These are phyloP conservation scores for Pythium apleroticum DNA, from an alignment of 352 stramenopile genomes.

Conservation along the genomic window DNA sequence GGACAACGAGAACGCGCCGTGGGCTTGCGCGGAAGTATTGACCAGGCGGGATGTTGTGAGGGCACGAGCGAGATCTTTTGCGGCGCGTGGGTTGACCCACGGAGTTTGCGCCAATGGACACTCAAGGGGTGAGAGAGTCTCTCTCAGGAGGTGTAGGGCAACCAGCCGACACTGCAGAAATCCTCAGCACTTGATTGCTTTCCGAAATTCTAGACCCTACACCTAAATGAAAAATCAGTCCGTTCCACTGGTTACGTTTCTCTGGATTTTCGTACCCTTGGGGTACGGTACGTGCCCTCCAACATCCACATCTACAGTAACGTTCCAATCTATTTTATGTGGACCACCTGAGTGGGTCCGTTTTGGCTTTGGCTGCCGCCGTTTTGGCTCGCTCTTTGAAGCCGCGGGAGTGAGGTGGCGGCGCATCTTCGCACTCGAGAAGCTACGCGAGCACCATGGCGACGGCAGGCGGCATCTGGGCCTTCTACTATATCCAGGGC, in stretches of 20 bases:
- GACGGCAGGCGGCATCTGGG: constrained; percentile 50
- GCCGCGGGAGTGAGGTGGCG: background rate
- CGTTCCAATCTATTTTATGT: background rate
- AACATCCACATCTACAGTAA: background rate
- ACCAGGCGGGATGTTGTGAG: background rate
- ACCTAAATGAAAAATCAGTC: constrained; percentile 1
- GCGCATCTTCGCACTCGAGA: background rate
- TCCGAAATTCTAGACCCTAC: constrained; percentile 1
- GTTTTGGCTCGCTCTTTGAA: constrained; percentile 12
- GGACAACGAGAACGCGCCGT: background rate
- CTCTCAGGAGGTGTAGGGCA: background rate
- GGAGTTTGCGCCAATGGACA: background rate
- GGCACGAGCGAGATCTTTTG: background rate
- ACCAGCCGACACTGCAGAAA: background rate
- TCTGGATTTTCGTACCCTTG: background rate
- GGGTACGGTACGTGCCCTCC: background rate
- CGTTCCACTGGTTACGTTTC: background rate
- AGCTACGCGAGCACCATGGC: constrained; percentile 15
- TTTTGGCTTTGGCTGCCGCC: constrained; percentile 1
- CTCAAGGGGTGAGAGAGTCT: background rate
- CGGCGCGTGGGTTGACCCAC: background rate
- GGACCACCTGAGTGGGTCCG: background rate
- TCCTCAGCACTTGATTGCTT: background rate
- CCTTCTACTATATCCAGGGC: constrained; percentile 88
- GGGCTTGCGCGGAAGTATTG: background rate